A percentile compares a stretch with the other conserved stretches of the same genome.
phyloP scores from a whole-genome alignment of 1,284 basidiomycete species.

The Pseudozyma sp. region DNA sequence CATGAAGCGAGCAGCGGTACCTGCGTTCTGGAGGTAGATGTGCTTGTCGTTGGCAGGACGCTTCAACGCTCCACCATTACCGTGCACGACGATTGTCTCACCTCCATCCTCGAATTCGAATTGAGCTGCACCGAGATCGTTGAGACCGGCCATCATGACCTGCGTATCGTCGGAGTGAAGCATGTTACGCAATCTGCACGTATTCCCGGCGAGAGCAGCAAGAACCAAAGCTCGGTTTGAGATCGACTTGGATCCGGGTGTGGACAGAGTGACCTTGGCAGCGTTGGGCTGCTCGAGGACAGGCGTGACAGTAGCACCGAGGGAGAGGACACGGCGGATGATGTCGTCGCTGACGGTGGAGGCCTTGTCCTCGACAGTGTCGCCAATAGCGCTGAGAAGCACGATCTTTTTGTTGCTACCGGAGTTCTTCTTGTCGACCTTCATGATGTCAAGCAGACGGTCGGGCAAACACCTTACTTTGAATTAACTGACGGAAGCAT shows the following conservation, averaged over 20 bases:
- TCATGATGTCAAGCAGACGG: slow-evolving; percentile 87
- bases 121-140: slow-evolving; percentile 79
- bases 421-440: slow-evolving; percentile 97
- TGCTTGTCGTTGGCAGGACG: slow-evolving; percentile 75
- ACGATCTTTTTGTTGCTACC: slow-evolving; percentile 91
- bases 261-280: slow-evolving; percentile 80
- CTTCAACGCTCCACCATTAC: slow-evolving; percentile 81
- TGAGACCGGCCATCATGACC: slow-evolving; percentile 97
- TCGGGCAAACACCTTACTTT: too few relatives aligned
- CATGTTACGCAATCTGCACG: slow-evolving; percentile 87
- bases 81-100: slow-evolving; percentile 91
- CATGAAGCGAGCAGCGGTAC: slow-evolving; percentile 97
- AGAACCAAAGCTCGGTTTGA: slow-evolving; percentile 95
- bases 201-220: slow-evolving; percentile 89
- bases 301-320: slow-evolving; percentile 71
- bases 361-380: slow-evolving; percentile 91
- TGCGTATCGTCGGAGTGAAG: slow-evolving; percentile 98
- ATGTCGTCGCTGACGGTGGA: slow-evolving; percentile 76
- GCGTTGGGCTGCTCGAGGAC: slow-evolving; percentile 40
- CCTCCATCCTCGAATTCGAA: slow-evolving; percentile 93
- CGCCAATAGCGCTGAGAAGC: slow-evolving; percentile 87
- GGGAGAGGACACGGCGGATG: slow-evolving; percentile 73
- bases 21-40: slow-evolving; percentile 95
- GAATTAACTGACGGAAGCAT: too few relatives aligned
- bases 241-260: slow-evolving; percentile 95